Conservation (phyloP, 768 basidiomycete genomes). For the Exidia glandulosa region DNA sequence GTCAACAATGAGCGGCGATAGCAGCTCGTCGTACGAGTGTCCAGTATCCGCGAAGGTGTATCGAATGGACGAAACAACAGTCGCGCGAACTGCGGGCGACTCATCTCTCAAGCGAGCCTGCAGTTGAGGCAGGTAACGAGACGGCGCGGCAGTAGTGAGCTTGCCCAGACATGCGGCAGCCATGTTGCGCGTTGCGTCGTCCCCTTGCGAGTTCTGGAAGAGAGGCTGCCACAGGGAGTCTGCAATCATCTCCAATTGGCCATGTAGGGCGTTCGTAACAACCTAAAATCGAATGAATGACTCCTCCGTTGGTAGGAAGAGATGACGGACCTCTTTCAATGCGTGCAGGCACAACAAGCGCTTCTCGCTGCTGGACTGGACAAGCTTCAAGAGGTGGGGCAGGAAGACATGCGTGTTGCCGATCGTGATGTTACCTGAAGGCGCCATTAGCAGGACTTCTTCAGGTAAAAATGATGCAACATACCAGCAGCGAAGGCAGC, state of each 20-base stretch:
- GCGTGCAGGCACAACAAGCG: slow-evolving; percentile 83
- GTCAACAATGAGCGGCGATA: slow-evolving; percentile 80
- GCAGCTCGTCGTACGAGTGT: slow-evolving; percentile 77
- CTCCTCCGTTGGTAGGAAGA: not conserved
- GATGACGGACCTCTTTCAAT: slow-evolving; percentile 67
- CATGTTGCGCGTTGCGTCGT: slow-evolving; percentile 88
- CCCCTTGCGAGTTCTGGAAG: slow-evolving; percentile 83
- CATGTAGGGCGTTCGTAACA: slow-evolving; percentile 80
- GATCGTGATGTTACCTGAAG: slow-evolving; percentile 86
- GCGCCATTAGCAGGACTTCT: not conserved
- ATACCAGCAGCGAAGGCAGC: slow-evolving; percentile 89
- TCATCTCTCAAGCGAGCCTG: slow-evolving; percentile 65
- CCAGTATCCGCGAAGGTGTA: slow-evolving; percentile 83
- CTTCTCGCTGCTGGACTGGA: slow-evolving; percentile 64
- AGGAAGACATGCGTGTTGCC: slow-evolving; percentile 85
- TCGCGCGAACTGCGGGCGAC: slow-evolving; percentile 66
- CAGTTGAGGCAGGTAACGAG: slow-evolving; percentile 83
- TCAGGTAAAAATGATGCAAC: slow-evolving; percentile 9
- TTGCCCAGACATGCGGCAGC: slow-evolving; percentile 96
- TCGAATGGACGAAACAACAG: slow-evolving; percentile 86
- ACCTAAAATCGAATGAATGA: slow-evolving; percentile 36
- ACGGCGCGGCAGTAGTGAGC: slow-evolving; percentile 83
- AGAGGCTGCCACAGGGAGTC: slow-evolving; percentile 87
- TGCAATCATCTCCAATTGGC: slow-evolving; percentile 76
- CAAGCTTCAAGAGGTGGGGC: slow-evolving; percentile 69